Percentiles rank a stretch among this genome's conserved stretches.
These are phyloP conservation scores for Mycena pura DNA, from an alignment of 768 basidiomycete genomes.

Conservation along the genomic window DNA sequence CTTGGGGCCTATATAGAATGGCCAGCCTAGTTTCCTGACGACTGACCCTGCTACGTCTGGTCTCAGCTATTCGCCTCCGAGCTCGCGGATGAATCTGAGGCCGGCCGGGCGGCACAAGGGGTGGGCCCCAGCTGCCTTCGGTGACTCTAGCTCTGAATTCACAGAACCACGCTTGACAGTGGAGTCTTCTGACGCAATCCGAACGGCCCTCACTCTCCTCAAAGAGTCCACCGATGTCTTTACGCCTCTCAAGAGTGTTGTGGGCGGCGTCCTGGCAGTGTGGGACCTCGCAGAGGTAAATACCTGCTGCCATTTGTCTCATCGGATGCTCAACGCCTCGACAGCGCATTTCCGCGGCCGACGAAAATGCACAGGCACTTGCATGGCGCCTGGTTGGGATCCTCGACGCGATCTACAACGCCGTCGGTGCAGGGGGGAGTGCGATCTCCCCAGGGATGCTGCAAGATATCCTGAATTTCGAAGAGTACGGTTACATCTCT, in stretches of 20 bases:
- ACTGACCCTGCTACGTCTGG: too few relatives aligned
- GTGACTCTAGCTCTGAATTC: too few relatives aligned
- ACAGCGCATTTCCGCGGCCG: neutral
- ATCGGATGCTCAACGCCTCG: neutral
- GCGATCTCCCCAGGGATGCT: neutral
- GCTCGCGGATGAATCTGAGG: neutral
- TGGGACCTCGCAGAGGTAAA: neutral
- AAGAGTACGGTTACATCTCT: neutral
- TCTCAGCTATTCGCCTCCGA: too few relatives aligned
- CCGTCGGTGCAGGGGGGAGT: neutral
- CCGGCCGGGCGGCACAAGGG: neutral
- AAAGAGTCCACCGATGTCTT: neutral
- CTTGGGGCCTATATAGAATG: too few relatives aligned
- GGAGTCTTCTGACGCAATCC: neutral
- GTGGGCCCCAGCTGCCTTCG: neutral
- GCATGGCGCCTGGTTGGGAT: neutral
- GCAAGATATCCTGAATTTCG: neutral
- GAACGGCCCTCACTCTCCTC: neutral
- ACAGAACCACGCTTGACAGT: neutral
- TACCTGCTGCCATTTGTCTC: neutral
- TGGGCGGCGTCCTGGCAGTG: neutral
- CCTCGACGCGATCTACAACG: neutral
- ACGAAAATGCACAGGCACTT: neutral
- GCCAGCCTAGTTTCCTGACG: too few relatives aligned
- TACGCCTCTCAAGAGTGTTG: neutral